Evolutionary conservation across 2,329 filamentous ascomycete species (phyloP).

Genomic region (Samsoniella hepiali): DNA sequence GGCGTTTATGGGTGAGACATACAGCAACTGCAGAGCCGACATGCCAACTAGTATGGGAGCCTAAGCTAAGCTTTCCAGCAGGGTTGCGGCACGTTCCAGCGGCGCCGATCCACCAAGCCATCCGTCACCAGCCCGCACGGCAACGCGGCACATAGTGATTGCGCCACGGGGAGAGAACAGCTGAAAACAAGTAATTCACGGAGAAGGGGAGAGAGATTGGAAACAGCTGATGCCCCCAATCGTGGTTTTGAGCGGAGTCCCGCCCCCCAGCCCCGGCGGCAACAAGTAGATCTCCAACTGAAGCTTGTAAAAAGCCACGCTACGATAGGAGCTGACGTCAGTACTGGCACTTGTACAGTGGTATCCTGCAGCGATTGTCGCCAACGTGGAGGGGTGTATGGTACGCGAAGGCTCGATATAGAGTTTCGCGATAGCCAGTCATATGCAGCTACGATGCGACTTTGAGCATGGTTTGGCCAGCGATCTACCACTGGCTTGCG

Average conservation of each 20-base stretch:
- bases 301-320: background rate
- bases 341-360: background rate
- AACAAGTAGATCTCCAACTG: background rate
- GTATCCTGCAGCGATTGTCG: background rate
- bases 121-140: background rate
- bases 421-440: constrained; percentile 1
- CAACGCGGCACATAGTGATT: constrained; percentile 12
- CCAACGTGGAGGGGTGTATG: background rate
- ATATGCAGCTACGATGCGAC: background rate
- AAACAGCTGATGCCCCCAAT: background rate
- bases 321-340: background rate
- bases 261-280: background rate
- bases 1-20: background rate
- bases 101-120: constrained; percentile 6
- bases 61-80: background rate
- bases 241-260: background rate
- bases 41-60: background rate
- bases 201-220: background rate
- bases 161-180: constrained; percentile 8
- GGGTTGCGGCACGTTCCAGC: constrained; percentile 1
- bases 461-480: background rate
- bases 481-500: constrained; percentile 5
- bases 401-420: background rate
- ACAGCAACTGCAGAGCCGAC: background rate
- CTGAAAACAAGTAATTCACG: background rate